Conservation (phyloP, 2,329 filamentous ascomycete species). For the Fusarium sp. region DNA sequence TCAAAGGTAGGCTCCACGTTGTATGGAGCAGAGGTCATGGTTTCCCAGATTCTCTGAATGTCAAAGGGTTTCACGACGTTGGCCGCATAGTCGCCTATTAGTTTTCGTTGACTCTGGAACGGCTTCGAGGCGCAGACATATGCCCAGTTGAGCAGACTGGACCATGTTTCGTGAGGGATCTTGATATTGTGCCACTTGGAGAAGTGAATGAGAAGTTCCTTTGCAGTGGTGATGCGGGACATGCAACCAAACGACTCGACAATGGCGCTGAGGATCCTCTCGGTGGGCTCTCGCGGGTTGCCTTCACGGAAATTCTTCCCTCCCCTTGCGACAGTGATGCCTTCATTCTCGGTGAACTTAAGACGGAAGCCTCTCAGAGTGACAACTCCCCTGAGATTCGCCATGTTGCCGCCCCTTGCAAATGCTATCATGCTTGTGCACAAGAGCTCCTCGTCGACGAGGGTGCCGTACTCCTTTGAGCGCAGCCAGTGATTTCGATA, state of each 20-base stretch:
- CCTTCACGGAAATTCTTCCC: conserved; percentile 56
- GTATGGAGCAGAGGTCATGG: conserved; percentile 70
- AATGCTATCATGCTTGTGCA: conserved; percentile 58
- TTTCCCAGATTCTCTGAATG: conserved; percentile 67
- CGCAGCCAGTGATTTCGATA: conserved; percentile 47
- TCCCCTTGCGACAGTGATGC: conserved; percentile 44
- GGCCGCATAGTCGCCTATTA: conserved; percentile 43
- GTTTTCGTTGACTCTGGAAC: conserved; percentile 51
- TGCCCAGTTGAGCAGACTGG: conserved; percentile 74
- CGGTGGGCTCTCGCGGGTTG: conserved; percentile 69
- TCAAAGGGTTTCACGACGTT: conserved; percentile 55
- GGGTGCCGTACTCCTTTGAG: conserved; percentile 41
- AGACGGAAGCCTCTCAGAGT: conserved; percentile 49
- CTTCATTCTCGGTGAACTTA: conserved; percentile 29
- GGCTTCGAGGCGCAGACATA: conserved; percentile 65
- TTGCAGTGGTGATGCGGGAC: conserved; percentile 68
- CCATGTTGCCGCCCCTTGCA: conserved; percentile 52
- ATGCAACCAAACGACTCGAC: conserved; percentile 77
- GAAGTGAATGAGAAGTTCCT: conserved; percentile 72
- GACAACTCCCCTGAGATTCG: conserved; percentile 50
- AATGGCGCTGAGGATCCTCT: conserved; percentile 71
- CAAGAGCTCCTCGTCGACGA: conserved; percentile 54
- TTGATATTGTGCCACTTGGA: conserved; percentile 69
- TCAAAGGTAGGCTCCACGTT: conserved; percentile 67
- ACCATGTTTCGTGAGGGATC: conserved; percentile 72